Evolutionary conservation across 805 yeast genomes (phyloP), one percentile per base, ranked within the genome.

Genomic region (Kodamaea hsintzibuensis): DNA sequence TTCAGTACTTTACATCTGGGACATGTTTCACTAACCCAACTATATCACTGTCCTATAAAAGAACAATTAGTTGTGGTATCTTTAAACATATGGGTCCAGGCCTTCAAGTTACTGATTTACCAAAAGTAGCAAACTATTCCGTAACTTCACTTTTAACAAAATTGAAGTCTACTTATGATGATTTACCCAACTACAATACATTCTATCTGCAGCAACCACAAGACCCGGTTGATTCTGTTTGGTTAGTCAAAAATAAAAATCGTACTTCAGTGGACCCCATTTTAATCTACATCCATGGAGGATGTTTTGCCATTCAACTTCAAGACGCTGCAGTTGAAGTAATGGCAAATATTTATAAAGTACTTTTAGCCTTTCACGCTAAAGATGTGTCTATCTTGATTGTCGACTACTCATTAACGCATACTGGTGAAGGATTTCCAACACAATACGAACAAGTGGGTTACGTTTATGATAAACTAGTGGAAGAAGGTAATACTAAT

Each of bases 241-340:
- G 51, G 51, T 33, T 49, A 17, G 18, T 40, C n/a, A 25, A 42
- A 17, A 10, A 14, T 3, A 7, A 13, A 12, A 40, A 10, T 2
- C n/a, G 39, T 14, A 4, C 38, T 3, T 12, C 4, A 19, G 30
- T 17, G n/a, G 47, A 45, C 44, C 57, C 57, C 4, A 43, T 56
- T 9, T 8, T 54, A n/a, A 16, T 56, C 7, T 56, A 51, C 27
- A 5, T 51, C 42, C 59, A 56, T 30, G 59, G 57, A 7, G 57
- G 59, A 6, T 54, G 59, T 33, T 56, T 56, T 49, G 53, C 54
- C 9, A 25, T 54, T 30, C 59, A 56, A 38, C 9, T 54, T 30
- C 43, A 22, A 17, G 49, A 39, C 3, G 22, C 30, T 3, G 48
- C 47, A 5, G 39, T 54, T 1, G 51, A 51, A 38, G 47, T 50